Evolutionary conservation across 2,329 filamentous ascomycete species (phyloP).

Genomic region (Paecilomyces sp.): DNA sequence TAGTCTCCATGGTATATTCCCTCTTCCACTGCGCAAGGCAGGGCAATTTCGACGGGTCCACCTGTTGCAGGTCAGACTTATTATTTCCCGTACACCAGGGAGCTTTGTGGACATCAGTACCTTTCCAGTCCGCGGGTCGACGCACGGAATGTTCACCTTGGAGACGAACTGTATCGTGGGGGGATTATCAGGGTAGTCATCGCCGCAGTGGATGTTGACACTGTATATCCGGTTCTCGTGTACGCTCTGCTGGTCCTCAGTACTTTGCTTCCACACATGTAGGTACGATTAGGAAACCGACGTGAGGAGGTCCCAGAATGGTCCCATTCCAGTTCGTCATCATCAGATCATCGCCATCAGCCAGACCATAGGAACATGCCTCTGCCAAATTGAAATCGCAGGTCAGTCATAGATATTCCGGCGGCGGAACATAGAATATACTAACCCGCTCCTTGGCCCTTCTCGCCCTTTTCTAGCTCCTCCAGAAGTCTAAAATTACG

Average conservation of each 20-base stretch:
- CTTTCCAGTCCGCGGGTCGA: slow-evolving; percentile 70
- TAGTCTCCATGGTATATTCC: slow-evolving; percentile 91
- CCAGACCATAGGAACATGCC: slow-evolving; percentile 93
- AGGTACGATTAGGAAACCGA: slow-evolving; percentile 42
- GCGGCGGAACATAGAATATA: slow-evolving; percentile 3
- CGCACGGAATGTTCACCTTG: slow-evolving; percentile 93
- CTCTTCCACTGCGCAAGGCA: slow-evolving; percentile 87
- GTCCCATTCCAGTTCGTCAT: slow-evolving; percentile 99
- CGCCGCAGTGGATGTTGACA: slow-evolving; percentile 90
- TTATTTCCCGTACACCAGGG: not conserved
- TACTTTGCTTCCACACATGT: slow-evolving; percentile 1
- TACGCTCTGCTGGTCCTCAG: slow-evolving; percentile 56
- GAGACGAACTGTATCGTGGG: slow-evolving; percentile 89
- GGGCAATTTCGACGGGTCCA: slow-evolving; percentile 75
- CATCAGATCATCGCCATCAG: slow-evolving; percentile 86
- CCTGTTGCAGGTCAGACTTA: slow-evolving; percentile 37
- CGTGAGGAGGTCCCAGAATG: slow-evolving; percentile 91
- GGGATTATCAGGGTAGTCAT: slow-evolving; percentile 79
- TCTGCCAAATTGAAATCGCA: slow-evolving; percentile 47
- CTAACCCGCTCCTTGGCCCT: slow-evolving; percentile 78
- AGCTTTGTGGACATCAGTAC: slow-evolving; percentile 33
- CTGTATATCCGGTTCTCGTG: slow-evolving; percentile 99
- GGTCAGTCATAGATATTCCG: not conserved
- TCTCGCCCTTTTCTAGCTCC: slow-evolving; percentile 98
- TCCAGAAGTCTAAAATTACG: slow-evolving; percentile 94